Evolutionary conservation across 1,139 yeast species (phyloP).

Genomic region (Spencermartinsiella ligniputridi): DNA sequence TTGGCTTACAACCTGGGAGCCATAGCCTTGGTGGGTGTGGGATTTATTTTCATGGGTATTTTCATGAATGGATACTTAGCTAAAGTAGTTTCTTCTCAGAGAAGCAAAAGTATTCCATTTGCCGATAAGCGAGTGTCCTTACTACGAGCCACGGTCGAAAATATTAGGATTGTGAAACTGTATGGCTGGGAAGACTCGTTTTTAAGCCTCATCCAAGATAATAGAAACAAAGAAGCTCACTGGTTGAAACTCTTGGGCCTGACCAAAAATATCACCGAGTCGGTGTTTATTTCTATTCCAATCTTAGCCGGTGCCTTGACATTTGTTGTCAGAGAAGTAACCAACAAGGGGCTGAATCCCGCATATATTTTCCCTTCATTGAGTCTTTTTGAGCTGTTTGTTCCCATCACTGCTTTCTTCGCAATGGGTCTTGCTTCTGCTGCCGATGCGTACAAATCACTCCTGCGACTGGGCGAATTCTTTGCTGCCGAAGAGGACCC

Average conservation of each 20-base stretch:
- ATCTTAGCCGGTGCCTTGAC: slow-evolving; percentile 62
- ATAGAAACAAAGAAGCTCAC: slow-evolving; percentile 43
- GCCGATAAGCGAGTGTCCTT: slow-evolving; percentile 56
- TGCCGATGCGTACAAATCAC: slow-evolving; percentile 60
- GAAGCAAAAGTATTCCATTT: slow-evolving; percentile 43
- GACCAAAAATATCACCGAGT: slow-evolving; percentile 48
- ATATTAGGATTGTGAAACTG: slow-evolving; percentile 59
- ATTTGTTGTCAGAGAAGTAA: slow-evolving; percentile 60
- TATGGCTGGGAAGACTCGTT: slow-evolving; percentile 68
- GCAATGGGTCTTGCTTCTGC: slow-evolving; percentile 54
- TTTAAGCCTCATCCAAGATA: slow-evolving; percentile 39
- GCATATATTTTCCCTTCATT: slow-evolving; percentile 70
- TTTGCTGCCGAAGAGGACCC: slow-evolving; percentile 39
- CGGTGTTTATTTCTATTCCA: slow-evolving; percentile 56
- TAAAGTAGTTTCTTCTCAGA: slow-evolving; percentile 38
- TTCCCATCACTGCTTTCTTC: slow-evolving; percentile 60
- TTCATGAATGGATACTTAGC: slow-evolving; percentile 28
- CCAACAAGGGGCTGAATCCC: slow-evolving; percentile 46
- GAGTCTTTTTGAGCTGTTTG: slow-evolving; percentile 60
- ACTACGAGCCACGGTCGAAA: slow-evolving; percentile 56
- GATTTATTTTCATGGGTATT: slow-evolving; percentile 34
- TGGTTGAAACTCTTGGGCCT: slow-evolving; percentile 26
- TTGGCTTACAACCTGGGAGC: slow-evolving; percentile 62
- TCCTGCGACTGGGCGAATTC: slow-evolving; percentile 50
- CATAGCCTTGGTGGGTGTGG: slow-evolving; percentile 55